Evolutionary conservation across 2,329 filamentous ascomycete genomes (phyloP).

Genomic region (Apiospora pterosperma): DNA sequence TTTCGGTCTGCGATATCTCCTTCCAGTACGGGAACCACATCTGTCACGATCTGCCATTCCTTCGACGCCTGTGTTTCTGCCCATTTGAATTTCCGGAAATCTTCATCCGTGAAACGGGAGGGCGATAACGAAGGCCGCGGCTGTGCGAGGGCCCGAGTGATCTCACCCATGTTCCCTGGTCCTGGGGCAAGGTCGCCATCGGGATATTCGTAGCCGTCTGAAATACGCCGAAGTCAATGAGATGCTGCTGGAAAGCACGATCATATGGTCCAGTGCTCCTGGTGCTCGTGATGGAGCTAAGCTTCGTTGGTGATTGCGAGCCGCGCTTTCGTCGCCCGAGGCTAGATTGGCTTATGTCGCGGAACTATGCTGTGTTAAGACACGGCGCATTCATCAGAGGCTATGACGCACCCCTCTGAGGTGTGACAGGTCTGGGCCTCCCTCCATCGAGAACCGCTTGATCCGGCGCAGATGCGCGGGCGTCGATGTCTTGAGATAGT

Average conservation of each 20-base stretch:
- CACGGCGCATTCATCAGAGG: no score
- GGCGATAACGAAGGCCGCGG: conserved; percentile 4
- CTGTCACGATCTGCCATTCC: background rate
- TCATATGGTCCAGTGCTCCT: background rate
- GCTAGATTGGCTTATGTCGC: background rate
- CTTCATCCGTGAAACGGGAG: background rate
- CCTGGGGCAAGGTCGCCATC: background rate
- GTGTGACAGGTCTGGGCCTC: background rate
- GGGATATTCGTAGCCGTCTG: background rate
- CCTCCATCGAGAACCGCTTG: background rate
- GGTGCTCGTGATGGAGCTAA: background rate
- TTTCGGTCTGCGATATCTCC: background rate
- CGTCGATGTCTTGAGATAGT: background rate
- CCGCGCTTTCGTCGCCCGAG: background rate
- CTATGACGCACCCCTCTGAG: background rate
- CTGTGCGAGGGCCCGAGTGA: background rate
- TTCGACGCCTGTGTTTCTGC: background rate
- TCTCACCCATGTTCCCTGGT: background rate
- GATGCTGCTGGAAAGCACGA: background rate
- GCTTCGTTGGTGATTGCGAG: background rate
- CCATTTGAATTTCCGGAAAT: conserved; percentile 1
- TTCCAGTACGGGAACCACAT: background rate
- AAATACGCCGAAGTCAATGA: background rate
- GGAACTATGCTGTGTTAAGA: background rate
- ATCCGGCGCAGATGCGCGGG: background rate